Evolutionary conservation across 2,329 filamentous ascomycete genomes (phyloP).

Genomic region (Pseudocercospora cruenta): DNA sequence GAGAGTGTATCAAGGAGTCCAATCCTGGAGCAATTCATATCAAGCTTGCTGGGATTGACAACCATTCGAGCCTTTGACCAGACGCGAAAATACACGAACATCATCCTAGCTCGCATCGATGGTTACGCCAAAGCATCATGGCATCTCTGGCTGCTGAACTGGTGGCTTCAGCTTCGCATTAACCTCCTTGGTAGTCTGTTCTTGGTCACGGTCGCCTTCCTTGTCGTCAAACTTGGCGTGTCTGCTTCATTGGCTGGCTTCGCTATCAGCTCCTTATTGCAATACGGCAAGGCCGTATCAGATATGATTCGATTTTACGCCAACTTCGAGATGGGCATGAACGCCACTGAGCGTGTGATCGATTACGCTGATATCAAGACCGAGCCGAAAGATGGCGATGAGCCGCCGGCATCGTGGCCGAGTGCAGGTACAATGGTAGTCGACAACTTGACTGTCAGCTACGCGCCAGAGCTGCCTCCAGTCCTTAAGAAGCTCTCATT

Average conservation of each 20-base stretch:
- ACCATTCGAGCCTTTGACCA: slow-evolving; percentile 1
- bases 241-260: neutral
- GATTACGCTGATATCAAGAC: slow-evolving; percentile 93
- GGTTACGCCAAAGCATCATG: neutral
- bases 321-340: slow-evolving; percentile 19
- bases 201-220: neutral
- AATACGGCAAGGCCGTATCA: neutral
- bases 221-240: neutral
- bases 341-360: slow-evolving; percentile 25
- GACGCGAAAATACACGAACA: neutral
- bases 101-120: neutral
- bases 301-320: neutral
- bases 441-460: slow-evolving; percentile 79
- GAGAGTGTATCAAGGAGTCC: slow-evolving; percentile 12
- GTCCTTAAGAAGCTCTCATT: slow-evolving; percentile 80
- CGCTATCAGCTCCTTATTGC: neutral
- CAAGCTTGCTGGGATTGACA: slow-evolving; percentile 1
- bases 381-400: slow-evolving; percentile 62
- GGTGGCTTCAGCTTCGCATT: neutral
- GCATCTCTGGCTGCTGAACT: slow-evolving; percentile 2
- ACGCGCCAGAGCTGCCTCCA: slow-evolving; percentile 78
- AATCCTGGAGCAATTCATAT: slow-evolving; percentile 5
- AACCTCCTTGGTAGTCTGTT: neutral
- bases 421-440: slow-evolving; percentile 80
- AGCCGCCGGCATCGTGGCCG: slow-evolving; percentile 71